phyloP scores from a whole-genome alignment of 495 filamentous ascomycete genomes.

The Penicillium argentinense region DNA sequence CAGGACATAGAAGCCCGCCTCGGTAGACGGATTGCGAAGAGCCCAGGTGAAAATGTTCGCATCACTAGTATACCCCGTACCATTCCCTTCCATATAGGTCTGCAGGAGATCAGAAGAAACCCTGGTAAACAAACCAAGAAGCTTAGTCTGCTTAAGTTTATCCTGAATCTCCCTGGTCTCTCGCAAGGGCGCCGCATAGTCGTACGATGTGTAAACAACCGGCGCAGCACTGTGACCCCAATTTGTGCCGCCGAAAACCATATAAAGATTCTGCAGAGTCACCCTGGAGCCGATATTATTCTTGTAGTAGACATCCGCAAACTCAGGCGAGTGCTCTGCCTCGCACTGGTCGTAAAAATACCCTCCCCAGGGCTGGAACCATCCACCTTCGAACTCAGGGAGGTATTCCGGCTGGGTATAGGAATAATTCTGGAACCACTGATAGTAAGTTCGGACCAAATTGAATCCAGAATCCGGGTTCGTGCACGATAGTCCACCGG shows the following conservation, averaged over 20 bases:
- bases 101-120: slow-evolving; percentile 54
- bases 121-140: slow-evolving; percentile 54
- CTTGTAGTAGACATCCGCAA: slow-evolving; percentile 58
- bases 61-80: slow-evolving; percentile 51
- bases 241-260: slow-evolving; percentile 59
- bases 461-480: slow-evolving; percentile 50
- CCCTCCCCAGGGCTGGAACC: slow-evolving; percentile 54
- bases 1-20: slow-evolving; percentile 61
- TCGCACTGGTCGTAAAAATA: slow-evolving; percentile 47
- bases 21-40: slow-evolving; percentile 53
- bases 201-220: slow-evolving; percentile 52
- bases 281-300: slow-evolving; percentile 52
- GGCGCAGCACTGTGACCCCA: slow-evolving; percentile 53
- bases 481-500: slow-evolving; percentile 53
- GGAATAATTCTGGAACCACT: slow-evolving; percentile 58
- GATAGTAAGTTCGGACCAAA: slow-evolving; percentile 52
- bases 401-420: slow-evolving; percentile 52
- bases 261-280: slow-evolving; percentile 53
- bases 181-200: slow-evolving; percentile 43
- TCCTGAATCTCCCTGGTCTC: slow-evolving; percentile 44
- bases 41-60: slow-evolving; percentile 49
- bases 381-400: slow-evolving; percentile 56
- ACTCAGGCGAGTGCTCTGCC: slow-evolving; percentile 48
- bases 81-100: slow-evolving; percentile 57
- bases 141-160: slow-evolving; percentile 55